Conservation (phyloP, 2,329 filamentous ascomycete genomes). For the Rhynchosporium secalis region DNA sequence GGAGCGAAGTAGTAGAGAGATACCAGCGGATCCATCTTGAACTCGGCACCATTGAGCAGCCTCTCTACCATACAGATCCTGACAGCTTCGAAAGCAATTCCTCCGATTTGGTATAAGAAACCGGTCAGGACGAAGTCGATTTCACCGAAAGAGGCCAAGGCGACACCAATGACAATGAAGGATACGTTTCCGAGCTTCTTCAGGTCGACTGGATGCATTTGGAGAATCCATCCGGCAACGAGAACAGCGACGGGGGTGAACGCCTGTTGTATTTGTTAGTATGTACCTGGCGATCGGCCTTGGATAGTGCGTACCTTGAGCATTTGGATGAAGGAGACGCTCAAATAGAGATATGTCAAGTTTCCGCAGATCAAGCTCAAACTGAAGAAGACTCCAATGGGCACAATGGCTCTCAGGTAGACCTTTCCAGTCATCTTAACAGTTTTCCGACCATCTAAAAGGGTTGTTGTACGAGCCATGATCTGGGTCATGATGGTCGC, state of each 20-base stretch:
- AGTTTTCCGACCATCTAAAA: conserved; percentile 91
- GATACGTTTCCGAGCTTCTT: conserved; percentile 91
- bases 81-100: conserved; percentile 79
- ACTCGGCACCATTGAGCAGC: conserved; percentile 77
- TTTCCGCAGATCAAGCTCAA: conserved; percentile 96
- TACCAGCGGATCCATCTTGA: conserved; percentile 89
- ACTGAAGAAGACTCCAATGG: conserved; percentile 94
- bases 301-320: conserved; percentile 67
- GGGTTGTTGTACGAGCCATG: conserved; percentile 82
- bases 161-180: conserved; percentile 89
- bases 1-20: conserved; percentile 90
- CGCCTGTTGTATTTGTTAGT: conserved; percentile 55
- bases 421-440: conserved; percentile 96
- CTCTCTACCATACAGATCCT: conserved; percentile 83
- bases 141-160: conserved; percentile 93
- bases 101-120: conserved; percentile 75
- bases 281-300: neutral
- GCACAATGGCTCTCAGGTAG: conserved; percentile 90
- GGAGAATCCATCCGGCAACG: conserved; percentile 83
- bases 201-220: conserved; percentile 74
- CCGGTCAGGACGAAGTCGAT: conserved; percentile 86
- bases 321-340: conserved; percentile 98
- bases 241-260: conserved; percentile 94
- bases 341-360: conserved; percentile 91
- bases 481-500: conserved; percentile 93